These are phyloP conservation scores for Phoma herbarum DNA, from an alignment of 2,329 filamentous ascomycete species.

Conservation along the genomic window DNA sequence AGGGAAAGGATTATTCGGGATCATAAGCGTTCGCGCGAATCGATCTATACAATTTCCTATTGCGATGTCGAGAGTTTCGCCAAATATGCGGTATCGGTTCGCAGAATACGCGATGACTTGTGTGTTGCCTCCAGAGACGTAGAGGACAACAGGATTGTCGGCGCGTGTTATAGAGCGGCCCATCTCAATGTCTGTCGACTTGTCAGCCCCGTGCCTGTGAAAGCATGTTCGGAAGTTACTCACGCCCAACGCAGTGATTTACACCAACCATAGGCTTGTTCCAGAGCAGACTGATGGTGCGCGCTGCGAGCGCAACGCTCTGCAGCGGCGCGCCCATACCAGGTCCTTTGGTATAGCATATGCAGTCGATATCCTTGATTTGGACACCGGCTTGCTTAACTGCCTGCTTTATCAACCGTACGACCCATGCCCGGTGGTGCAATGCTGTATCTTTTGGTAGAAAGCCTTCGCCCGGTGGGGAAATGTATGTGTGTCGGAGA, in stretches of 20 bases:
- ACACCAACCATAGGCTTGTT: conserved; percentile 88
- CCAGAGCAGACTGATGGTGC: conserved; percentile 86
- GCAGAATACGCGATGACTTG: conserved; percentile 98
- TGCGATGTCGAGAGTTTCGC: conserved; percentile 95
- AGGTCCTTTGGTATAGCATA: conserved; percentile 95
- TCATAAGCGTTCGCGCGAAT: conserved; percentile 88
- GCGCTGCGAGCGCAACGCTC: conserved; percentile 83
- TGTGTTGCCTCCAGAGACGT: conserved; percentile 95
- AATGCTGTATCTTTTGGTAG: conserved; percentile 94
- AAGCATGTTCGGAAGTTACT: conserved; percentile 32
- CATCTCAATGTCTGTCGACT: conserved; percentile 86
- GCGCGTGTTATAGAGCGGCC: conserved; percentile 91
- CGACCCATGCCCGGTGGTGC: conserved; percentile 89
- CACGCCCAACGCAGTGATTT: conserved; percentile 94
- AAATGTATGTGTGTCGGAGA: conserved; percentile 90
- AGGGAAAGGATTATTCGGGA: conserved; percentile 94
- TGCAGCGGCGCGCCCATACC: conserved; percentile 96
- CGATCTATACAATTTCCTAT: conserved; percentile 97
- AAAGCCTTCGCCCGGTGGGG: conserved; percentile 92
- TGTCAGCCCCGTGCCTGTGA: background rate
- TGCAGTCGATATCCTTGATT: conserved; percentile 77
- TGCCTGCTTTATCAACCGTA: conserved; percentile 79
- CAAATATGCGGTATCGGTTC: conserved; percentile 95
- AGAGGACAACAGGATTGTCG: conserved; percentile 90
- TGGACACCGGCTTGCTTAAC: conserved; percentile 70